Conservation (phyloP, 192 early-diverging fungal genomes). For the Podila verticillata region DNA sequence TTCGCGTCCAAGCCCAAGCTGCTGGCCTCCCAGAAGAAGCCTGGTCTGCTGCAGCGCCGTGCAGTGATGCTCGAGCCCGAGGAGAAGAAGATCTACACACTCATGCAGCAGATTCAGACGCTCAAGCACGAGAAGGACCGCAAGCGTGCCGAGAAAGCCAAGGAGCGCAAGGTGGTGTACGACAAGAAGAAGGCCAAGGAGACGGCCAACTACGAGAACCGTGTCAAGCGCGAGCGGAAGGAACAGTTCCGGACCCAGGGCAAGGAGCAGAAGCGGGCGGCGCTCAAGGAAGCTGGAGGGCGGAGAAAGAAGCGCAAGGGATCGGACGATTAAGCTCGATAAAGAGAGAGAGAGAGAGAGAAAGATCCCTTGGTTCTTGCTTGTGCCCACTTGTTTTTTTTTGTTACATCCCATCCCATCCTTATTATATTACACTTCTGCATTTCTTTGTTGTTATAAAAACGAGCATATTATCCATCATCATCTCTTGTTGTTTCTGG, state of each 20-base stretch:
- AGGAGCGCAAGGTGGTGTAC: conserved; percentile 59
- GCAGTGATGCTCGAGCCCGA: conserved; percentile 92
- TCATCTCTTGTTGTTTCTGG: not conserved
- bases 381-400: not conserved
- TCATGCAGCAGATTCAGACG: conserved; percentile 90
- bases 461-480: not conserved
- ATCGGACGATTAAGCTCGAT: conserved; percentile 24
- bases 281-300: conserved; percentile 48
- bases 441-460: not conserved
- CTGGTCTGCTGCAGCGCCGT: conserved; percentile 66
- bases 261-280: conserved; percentile 46
- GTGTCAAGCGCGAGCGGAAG: conserved; percentile 72
- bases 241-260: conserved; percentile 76
- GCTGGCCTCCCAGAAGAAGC: conserved; percentile 59
- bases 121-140: conserved; percentile 86
- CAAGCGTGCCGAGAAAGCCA: conserved; percentile 76
- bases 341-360: too few species aligned
- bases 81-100: conserved; percentile 84
- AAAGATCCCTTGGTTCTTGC: too few species aligned
- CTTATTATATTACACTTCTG: not conserved
- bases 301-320: conserved; percentile 48
- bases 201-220: conserved; percentile 54
- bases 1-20: conserved; percentile 92
- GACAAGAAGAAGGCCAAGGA: conserved; percentile 66
- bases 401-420: not conserved